phyloP scores from a whole-genome alignment of 306 rosid species.

The Vigna reflexopilosa region DNA sequence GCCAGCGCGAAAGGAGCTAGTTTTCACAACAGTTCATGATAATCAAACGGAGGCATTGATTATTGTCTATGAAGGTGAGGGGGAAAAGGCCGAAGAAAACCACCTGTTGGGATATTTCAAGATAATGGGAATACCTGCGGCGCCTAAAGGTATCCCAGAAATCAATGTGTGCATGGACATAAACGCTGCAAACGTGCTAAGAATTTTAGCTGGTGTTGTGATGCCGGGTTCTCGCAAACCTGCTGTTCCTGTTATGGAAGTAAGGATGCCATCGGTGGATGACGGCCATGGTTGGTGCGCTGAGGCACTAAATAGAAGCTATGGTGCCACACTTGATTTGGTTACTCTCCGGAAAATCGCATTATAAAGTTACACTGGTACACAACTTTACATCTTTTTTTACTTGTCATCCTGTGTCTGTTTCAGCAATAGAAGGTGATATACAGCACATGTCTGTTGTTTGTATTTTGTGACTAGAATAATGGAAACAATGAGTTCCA shows the following conservation, averaged over 20 bases:
- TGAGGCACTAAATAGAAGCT: conserved; percentile 63
- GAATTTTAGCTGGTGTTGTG: conserved; percentile 69
- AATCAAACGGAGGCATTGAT: conserved; percentile 79
- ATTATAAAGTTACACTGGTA: conserved; percentile 17
- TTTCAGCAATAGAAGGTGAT: conserved; percentile 10
- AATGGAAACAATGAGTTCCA: conserved; percentile 30
- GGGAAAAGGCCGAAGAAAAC: conserved; percentile 62
- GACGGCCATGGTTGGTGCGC: conserved; percentile 95
- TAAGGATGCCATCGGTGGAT: conserved; percentile 85
- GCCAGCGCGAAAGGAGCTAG: conserved; percentile 74
- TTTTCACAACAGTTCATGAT: conserved; percentile 75
- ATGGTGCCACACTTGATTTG: conserved; percentile 72
- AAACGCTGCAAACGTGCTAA: conserved; percentile 68
- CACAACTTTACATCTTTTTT: not conserved
- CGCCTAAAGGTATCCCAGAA: conserved; percentile 73
- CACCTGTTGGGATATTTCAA: conserved; percentile 84
- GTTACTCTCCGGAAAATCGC: conserved; percentile 59
- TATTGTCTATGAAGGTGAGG: conserved; percentile 83
- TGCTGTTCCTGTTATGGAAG: conserved; percentile 73
- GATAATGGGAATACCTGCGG: conserved; percentile 73
- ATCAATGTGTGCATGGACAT: conserved; percentile 85
- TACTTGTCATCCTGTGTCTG: conserved; percentile 34
- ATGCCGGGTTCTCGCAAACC: conserved; percentile 66
- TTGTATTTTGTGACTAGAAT: conserved; percentile 24
- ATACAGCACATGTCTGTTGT: conserved; percentile 15